Percentiles rank a stretch among this genome's conserved stretches.
phyloP scores from a whole-genome alignment of 164 flowering plant species.

The Vitis cinerea region DNA sequence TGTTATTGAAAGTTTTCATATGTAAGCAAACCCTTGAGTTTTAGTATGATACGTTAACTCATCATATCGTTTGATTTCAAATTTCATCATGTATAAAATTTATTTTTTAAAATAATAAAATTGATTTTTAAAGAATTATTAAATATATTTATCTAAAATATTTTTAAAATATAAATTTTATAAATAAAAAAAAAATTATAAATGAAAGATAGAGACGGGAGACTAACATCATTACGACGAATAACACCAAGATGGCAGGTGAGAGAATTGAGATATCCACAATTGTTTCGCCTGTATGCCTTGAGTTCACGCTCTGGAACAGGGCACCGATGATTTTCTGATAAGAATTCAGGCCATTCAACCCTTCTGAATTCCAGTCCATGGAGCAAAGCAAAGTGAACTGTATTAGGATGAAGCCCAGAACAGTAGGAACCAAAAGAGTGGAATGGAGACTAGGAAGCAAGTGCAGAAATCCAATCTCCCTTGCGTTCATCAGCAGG shows the following conservation, averaged over 20 bases:
- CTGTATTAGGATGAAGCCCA: conserved; percentile 45
- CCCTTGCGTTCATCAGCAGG: conserved; percentile 32
- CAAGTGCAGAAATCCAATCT: conserved; percentile 40
- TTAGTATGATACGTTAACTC: too few relatives aligned
- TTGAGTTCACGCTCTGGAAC: conserved; percentile 47
- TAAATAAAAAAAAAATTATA: background rate
- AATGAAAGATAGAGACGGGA: conserved; percentile 6
- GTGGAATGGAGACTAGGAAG: conserved; percentile 26
- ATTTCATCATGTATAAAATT: too few relatives aligned
- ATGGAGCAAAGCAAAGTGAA: conserved; percentile 37
- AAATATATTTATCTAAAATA: too few relatives aligned
- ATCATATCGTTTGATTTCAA: too few relatives aligned
- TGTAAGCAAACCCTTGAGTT: too few relatives aligned
- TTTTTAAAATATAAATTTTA: too few relatives aligned
- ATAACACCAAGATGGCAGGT: conserved; percentile 49
- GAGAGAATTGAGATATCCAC: conserved; percentile 52
- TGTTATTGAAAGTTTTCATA: too few relatives aligned
- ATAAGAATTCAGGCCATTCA: conserved; percentile 41
- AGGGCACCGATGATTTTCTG: conserved; percentile 46
- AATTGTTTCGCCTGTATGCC: conserved; percentile 60
- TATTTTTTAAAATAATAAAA: too few relatives aligned
- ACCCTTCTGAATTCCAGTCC: conserved; percentile 56
- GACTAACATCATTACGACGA: conserved; percentile 64
- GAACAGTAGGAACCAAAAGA: conserved; percentile 31
- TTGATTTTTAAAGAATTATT: background rate